phyloP scores from a whole-genome alignment of 1,139 yeast species.

The Sugiyamaella xylanicola region DNA sequence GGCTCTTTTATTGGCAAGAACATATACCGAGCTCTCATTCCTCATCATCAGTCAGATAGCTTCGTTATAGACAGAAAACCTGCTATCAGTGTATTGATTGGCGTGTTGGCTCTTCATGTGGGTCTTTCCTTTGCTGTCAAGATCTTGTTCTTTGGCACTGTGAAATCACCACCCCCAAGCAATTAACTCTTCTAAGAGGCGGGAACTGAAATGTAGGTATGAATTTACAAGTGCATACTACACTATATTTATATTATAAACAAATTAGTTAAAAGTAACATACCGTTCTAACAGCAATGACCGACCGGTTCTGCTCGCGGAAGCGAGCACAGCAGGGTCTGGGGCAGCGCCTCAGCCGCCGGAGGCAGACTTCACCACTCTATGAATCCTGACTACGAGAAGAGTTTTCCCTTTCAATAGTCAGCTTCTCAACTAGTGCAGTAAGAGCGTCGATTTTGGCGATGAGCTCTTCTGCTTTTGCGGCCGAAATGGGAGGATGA shows the following conservation, averaged over 20 bases:
- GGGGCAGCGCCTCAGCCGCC: constrained; percentile 7
- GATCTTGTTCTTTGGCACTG: constrained; percentile 41
- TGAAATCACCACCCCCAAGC: constrained; percentile 17
- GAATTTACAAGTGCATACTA: not conserved
- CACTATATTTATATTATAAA: constrained; percentile 3
- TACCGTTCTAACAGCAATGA: not conserved
- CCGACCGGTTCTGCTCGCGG: not conserved
- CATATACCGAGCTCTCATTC: constrained; percentile 35
- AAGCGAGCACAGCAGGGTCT: not conserved
- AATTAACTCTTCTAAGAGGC: constrained; percentile 9
- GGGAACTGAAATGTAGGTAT: not conserved
- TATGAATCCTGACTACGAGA: not conserved
- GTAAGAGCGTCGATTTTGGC: constrained; percentile 44
- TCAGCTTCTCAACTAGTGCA: constrained; percentile 36
- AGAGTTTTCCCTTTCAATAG: constrained; percentile 12
- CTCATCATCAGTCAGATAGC: constrained; percentile 35
- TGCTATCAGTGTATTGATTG: constrained; percentile 39
- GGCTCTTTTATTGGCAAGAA: constrained; percentile 45
- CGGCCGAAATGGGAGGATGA: not conserved
- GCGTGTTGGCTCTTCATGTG: constrained; percentile 42
- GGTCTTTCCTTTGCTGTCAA: constrained; percentile 45
- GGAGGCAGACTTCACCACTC: not conserved
- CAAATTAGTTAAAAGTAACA: not conserved
- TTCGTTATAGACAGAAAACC: constrained; percentile 37
- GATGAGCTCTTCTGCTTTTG: constrained; percentile 44